phyloP scores from a whole-genome alignment of 2,329 filamentous ascomycete species.

The Talaromyces rugulosus region DNA sequence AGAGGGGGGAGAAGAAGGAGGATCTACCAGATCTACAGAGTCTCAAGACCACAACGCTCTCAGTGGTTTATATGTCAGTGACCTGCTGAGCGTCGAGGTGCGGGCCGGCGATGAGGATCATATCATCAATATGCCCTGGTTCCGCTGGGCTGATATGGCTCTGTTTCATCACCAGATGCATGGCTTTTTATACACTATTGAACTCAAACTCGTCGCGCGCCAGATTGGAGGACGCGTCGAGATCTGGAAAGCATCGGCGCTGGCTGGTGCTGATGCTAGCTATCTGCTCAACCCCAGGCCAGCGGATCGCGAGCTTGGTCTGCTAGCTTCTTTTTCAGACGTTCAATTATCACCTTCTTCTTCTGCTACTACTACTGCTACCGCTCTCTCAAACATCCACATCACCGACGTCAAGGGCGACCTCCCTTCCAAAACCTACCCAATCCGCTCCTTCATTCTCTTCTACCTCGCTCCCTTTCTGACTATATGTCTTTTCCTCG shows the following conservation, averaged over 20 bases:
- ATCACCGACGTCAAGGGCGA: background rate
- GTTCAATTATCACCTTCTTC: background rate
- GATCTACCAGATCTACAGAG: background rate
- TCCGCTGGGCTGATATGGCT: conserved; percentile 2
- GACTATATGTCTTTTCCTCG: background rate
- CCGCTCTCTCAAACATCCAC: background rate
- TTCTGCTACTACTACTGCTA: background rate
- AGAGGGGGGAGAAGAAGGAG: background rate
- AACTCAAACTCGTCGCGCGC: conserved; percentile 1
- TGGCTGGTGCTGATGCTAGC: background rate
- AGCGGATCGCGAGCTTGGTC: background rate
- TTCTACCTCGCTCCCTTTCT: conserved; percentile 4
- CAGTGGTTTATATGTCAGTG: conserved; percentile 1
- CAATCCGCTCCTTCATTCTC: conserved; percentile 3
- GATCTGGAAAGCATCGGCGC: conserved; percentile 8
- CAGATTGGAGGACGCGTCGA: background rate
- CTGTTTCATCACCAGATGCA: conserved; percentile 11
- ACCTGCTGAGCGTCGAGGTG: background rate
- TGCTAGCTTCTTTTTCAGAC: conserved; percentile 2
- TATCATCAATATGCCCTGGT: conserved; percentile 12
- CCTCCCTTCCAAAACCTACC: conserved; percentile 2
- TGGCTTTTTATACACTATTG: background rate
- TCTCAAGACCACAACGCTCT: background rate
- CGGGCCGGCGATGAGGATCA: conserved; percentile 1
- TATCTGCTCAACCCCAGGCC: background rate